Conservation (phyloP, 345 rosid genomes). For the Hevea brasiliensis region DNA sequence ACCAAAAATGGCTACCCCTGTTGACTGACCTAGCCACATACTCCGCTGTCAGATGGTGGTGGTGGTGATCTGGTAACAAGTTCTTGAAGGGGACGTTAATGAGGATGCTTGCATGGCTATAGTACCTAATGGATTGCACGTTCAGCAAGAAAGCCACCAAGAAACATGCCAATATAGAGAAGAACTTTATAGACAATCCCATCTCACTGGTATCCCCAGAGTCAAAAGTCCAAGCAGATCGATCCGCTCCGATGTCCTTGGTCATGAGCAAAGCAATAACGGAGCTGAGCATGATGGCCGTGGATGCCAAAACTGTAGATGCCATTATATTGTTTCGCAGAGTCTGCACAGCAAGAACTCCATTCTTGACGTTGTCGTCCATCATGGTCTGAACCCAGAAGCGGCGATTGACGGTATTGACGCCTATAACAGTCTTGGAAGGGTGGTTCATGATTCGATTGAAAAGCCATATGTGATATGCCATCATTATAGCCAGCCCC, state of each 20-base stretch:
- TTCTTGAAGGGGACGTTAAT: constrained; percentile 75
- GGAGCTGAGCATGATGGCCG: constrained; percentile 80
- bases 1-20: constrained; percentile 88
- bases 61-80: constrained; percentile 30
- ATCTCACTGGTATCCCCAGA: constrained; percentile 58
- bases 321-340: constrained; percentile 94
- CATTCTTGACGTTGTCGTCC: constrained; percentile 73
- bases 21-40: constrained; percentile 70
- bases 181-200: constrained; percentile 63
- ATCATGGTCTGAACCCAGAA: constrained; percentile 91
- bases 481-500: constrained; percentile 52
- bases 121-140: constrained; percentile 78
- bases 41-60: constrained; percentile 45
- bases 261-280: constrained; percentile 70
- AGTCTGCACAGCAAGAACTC: constrained; percentile 89
- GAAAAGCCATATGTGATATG: constrained; percentile 79
- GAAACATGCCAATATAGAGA: constrained; percentile 64
- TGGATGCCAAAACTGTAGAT: constrained; percentile 80
- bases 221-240: constrained; percentile 36
- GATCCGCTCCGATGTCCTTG: constrained; percentile 20
- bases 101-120: constrained; percentile 85
- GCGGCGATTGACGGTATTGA: constrained; percentile 80
- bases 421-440: constrained; percentile 64
- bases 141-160: constrained; percentile 66
- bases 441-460: constrained; percentile 55